These are phyloP conservation scores for Mycena vulgaris DNA, from an alignment of 768 basidiomycete genomes.

Conservation along the genomic window DNA sequence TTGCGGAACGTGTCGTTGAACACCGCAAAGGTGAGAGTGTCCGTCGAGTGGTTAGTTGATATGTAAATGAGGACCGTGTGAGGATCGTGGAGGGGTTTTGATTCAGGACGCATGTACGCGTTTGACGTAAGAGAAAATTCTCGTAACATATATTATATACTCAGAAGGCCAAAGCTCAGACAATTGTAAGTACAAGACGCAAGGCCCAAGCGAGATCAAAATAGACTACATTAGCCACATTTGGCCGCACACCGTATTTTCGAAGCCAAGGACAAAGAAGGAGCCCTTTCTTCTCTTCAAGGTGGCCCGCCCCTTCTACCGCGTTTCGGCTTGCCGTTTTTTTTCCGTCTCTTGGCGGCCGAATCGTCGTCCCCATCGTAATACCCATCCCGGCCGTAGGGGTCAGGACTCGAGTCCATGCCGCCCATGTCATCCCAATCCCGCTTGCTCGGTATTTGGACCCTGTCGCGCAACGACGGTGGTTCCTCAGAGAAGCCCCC, in stretches of 20 bases:
- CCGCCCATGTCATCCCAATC: slow-evolving; percentile 31
- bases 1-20: no score
- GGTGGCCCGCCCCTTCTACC: slow-evolving; percentile 17
- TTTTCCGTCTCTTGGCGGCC: slow-evolving; percentile 25
- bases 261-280: background rate
- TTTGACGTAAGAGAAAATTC: no score
- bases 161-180: slow-evolving; percentile 7
- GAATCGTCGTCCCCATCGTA: slow-evolving; percentile 28
- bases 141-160: slow-evolving; percentile 24
- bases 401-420: slow-evolving; percentile 17
- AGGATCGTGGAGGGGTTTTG: no score
- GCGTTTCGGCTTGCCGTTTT: slow-evolving; percentile 31
- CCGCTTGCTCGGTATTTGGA: slow-evolving; percentile 35
- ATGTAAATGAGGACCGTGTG: no score
- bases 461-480: slow-evolving; percentile 30
- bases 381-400: slow-evolving; percentile 17
- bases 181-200: slow-evolving; percentile 19
- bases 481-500: slow-evolving; percentile 15
- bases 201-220: slow-evolving; percentile 17
- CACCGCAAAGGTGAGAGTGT: no score
- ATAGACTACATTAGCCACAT: slow-evolving; percentile 12
- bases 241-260: slow-evolving; percentile 18
- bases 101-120: no score
- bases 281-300: background rate
- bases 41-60: no score